Base-by-base conservation (phyloP, 768 basidiomycete genomes). In the Russula vinacea region DNA sequence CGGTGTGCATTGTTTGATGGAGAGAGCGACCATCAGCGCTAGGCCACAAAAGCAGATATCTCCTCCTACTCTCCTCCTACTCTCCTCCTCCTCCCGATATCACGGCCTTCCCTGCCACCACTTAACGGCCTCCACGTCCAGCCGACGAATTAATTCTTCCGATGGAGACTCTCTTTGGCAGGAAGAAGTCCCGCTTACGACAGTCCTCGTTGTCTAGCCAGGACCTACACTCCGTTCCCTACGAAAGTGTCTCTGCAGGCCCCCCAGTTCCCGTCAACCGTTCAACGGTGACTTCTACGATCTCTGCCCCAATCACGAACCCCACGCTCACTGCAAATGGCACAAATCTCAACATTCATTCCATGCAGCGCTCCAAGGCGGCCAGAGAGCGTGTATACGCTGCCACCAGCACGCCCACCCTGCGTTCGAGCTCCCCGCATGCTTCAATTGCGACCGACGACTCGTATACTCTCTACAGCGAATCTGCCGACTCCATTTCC, bases 271-370 rank as follows among this genome's bases (percentile, higher is more conserved):
- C 87, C 44, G 83, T 84, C 55, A 77, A 75, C 26, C 79, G 68
- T 44, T 17, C 56, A 33, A 4, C 50, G 13, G 58, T 55, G 63
- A 69, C 69, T 19, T 66, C 75, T 24, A 73, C 68, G 55, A 92
- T 93, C 67, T 92, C 89, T 35, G 91, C 90, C 5, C 90, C 90
- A 9, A 87, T 88, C 70, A 91, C 90, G 29, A 93, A 93, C 70
- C 90, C 90, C 7, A 84, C 85, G 14, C 83, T 92, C 61, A 90
- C 89, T 2, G 64, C 81, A 50, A 78, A 83, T 68, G 91, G 90
- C 44, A 85, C 87, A 11, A 88, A 90, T 66, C 76, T 90, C 71
- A 91, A 87, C 74, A 79, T 83, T 68, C 83, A 80, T 71, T 77
- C 81, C 26, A 73, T 83, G 70, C 78, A 80, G 54, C 81, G 80